phyloP scores from a whole-genome alignment of 768 basidiomycete genomes.

The Tylopilus plumbeoviolaceoides region DNA sequence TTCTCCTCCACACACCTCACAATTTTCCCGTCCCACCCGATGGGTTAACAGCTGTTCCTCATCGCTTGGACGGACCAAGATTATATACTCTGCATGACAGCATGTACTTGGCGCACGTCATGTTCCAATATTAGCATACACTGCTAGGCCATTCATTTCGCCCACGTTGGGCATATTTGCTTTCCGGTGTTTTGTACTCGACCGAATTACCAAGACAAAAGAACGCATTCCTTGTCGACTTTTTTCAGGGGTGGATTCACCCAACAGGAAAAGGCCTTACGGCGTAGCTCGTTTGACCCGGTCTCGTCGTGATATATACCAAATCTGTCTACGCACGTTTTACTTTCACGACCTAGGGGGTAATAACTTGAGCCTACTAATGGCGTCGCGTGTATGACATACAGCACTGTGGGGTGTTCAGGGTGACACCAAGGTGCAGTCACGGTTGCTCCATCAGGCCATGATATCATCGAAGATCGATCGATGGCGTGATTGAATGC shows the following conservation, averaged over 20 bases:
- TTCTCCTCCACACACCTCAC: conserved; percentile 2
- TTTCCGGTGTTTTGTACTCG: background rate
- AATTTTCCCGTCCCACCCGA: conserved; percentile 1
- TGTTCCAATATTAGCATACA: conserved; percentile 7
- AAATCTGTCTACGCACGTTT: background rate
- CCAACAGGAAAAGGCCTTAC: background rate
- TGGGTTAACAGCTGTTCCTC: background rate
- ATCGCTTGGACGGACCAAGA: background rate
- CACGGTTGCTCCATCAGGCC: background rate
- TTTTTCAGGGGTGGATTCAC: conserved; percentile 4
- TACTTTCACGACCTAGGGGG: background rate
- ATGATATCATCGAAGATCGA: conserved; percentile 10
- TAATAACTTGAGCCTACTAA: background rate
- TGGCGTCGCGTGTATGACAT: background rate
- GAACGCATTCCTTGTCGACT: background rate
- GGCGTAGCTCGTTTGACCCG: background rate
- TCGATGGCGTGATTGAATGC: background rate
- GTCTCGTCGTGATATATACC: background rate
- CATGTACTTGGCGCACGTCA: conserved; percentile 3
- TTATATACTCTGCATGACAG: background rate
- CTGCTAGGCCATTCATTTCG: conserved; percentile 1
- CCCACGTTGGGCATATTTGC: conserved; percentile 2
- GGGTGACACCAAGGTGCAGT: conserved; percentile 1
- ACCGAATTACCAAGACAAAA: background rate
- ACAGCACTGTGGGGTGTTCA: conserved; percentile 4